Conservation (phyloP, 371 early-diverging fungal species). For the Mucor irregularis region DNA sequence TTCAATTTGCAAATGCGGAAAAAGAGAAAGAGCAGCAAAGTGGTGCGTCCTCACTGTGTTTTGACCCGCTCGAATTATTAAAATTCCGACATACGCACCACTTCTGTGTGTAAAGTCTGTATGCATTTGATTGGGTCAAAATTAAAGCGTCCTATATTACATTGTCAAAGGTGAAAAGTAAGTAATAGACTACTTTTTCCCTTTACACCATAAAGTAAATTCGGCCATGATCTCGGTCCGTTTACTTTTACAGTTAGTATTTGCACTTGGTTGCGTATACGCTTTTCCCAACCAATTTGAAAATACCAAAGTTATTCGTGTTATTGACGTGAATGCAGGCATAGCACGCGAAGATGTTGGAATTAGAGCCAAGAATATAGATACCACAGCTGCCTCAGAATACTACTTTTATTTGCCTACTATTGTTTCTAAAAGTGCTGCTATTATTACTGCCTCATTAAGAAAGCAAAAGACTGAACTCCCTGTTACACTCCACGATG, state of each 20-base stretch:
- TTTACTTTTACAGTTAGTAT: conserved; percentile 10
- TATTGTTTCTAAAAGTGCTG: conserved; percentile 31
- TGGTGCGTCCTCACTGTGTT: not conserved
- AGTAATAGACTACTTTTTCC: conserved; percentile 2
- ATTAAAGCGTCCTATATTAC: not conserved
- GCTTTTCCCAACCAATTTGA: conserved; percentile 46
- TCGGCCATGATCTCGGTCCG: conserved; percentile 19
- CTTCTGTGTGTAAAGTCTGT: not conserved
- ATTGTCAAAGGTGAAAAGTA: too few relatives aligned
- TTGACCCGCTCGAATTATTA: too few relatives aligned
- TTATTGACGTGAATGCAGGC: conserved; percentile 61
- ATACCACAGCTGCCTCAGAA: conserved; percentile 36
- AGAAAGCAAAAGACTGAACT: conserved; percentile 55
- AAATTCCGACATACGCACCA: too few relatives aligned
- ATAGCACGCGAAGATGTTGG: conserved; percentile 67
- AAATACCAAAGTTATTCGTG: conserved; percentile 65
- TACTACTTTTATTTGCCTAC: conserved; percentile 60
- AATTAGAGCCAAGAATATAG: conserved; percentile 57
- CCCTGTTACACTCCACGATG: conserved; percentile 25
- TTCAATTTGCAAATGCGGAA: conserved; percentile 17
- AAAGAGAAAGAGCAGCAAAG: conserved; percentile 21
- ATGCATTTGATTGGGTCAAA: conserved; percentile 8
- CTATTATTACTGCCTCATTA: conserved; percentile 49
- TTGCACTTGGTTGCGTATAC: conserved; percentile 10
- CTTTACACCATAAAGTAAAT: not conserved